Percentiles rank a stretch among this genome's conserved stretches.
Conservation (phyloP, 208 protist genomes). For the Novymonas esmeraldas region DNA sequence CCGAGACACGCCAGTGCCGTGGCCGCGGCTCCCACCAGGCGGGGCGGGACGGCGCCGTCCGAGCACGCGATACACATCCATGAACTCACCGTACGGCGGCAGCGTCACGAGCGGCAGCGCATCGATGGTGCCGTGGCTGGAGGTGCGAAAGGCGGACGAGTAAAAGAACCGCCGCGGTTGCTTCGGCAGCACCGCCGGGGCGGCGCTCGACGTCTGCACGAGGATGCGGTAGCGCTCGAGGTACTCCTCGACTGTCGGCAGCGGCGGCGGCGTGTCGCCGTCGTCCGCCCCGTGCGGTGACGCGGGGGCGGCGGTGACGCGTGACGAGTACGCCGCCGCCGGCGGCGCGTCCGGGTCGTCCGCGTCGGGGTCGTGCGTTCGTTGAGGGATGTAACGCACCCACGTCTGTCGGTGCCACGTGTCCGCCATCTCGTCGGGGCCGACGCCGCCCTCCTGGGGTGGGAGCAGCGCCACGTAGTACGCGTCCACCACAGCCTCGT, state of each 20-base stretch:
- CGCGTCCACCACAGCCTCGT: conserved; percentile 60
- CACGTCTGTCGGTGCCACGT: conserved; percentile 28
- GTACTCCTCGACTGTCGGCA: conserved; percentile 12
- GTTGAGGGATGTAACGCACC: conserved; percentile 24
- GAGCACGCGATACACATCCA: conserved; percentile 82
- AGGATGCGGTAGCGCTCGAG: conserved; percentile 16
- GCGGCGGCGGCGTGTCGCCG: conserved; percentile 2
- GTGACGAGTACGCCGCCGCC: conserved; percentile 4
- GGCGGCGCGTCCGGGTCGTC: conserved; percentile 5
- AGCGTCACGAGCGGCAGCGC: conserved; percentile 65
- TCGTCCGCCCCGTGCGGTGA: background rate
- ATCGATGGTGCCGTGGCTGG: conserved; percentile 9
- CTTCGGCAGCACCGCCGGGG: conserved; percentile 51
- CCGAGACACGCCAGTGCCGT: background rate
- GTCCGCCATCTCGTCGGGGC: background rate
- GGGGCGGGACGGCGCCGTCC: conserved; percentile 1
- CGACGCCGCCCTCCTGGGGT: background rate
- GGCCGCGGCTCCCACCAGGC: background rate
- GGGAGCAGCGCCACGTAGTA: conserved; percentile 42
- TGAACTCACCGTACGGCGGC: conserved; percentile 84
- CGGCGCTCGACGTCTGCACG: conserved; percentile 6
- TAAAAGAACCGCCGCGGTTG: conserved; percentile 69
- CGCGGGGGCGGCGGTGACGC: conserved; percentile 1
- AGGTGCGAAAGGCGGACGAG: conserved; percentile 23
- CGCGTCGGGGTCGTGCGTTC: conserved; percentile 5